Base-by-base conservation (phyloP, 768 basidiomycete genomes). In the Macrocybe gigantea region DNA sequence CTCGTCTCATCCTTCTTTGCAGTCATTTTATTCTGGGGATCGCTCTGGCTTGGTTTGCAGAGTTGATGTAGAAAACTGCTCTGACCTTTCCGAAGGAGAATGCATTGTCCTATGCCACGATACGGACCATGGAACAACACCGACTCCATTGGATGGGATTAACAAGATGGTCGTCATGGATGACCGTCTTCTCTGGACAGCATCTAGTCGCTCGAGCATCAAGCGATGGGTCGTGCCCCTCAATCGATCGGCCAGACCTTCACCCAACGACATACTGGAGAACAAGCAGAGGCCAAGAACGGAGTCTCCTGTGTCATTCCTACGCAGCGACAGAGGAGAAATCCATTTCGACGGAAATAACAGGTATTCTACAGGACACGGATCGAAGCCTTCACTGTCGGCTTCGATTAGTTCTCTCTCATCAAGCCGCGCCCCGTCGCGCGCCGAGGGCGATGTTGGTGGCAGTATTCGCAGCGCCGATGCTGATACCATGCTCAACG, bases 1-100 rank as follows among this genome's bases (percentile, higher is more conserved):
- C 60, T 95, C 93, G 7, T 75, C 81, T 0, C 93, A 98, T 61
- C 90, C 93, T 0, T 82, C 85, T 6, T 73, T 99, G 44, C 75
- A 82, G 61, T 74, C 82, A 1, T 99, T 99, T 70, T 97, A 95
- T 67, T 96, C 94, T 0, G 96, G 95, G 7, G 95, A 97, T 57
- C 79, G 88, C 30, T 80, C 87, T 3, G 96, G 95, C n/a, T 71
- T 84, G 49, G 82, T 98, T 6, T 92, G 90, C 62, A 83, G 83
- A 53, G 85, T 93, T n/a, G 96, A 99, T 56, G 80, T 95, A 2
- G 90, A 93, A 56, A 82, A 79, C 35, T 86, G 82, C 51, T 66
- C 74, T 10, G 88, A 93, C 48, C 74, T 95, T 29, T 80, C 85
- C 1, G 92, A 96, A 40, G 96, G 90, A 31, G 88, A 93, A 63